Base-by-base conservation (phyloP, 805 yeast genomes). In the Komagataella phaffii region DNA sequence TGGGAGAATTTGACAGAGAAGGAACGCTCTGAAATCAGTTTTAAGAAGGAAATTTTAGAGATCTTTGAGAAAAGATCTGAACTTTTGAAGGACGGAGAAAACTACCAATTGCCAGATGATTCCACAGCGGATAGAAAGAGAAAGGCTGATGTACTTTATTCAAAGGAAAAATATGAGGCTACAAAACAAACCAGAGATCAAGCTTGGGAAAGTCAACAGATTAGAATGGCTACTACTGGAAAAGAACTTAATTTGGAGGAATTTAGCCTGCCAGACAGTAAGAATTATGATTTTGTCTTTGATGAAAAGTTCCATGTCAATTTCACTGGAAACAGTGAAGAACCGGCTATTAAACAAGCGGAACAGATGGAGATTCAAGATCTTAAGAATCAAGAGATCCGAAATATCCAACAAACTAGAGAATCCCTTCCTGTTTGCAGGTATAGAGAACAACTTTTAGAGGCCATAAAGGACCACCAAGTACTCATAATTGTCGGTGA, bases 401-500 rank as follows among this genome's bases (percentile, higher is more conserved):
- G 3, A 45, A 55, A 64, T 1, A 73, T 81, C 24, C 72, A 69
- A 6, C 76, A 78, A 23, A 77, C 80, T 1, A 66, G 91, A 50
- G 75, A 73, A 57, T 78, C 86, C 0, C 70, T 89, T 17, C 97
- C 97, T 0, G 95, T 89, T 1, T 88, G 72, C 58, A 67, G 73
- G 50, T 83, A 77, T 58, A 69, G 90, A 48, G 69, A 75, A 2
- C 73, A 78, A 40, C 73, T 90, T 17, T 64, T 90, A 30, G 69
- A 72, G 0, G 81, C 87, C 0, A 74, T 90, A 7, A 62, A 65
- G 21, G 68, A 75, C 24, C 74, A 84, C 57, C 96, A 87, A 61
- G 88, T 90, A 0, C 68, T 82, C n/a, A 76, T 91, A 4, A 78
- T 91, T 7, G 85, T 89, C 53, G 98, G 98, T 54, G 97, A 91